Base-by-base conservation (phyloP, 352 stramenopile genomes). In the Pythium periplocum region DNA sequence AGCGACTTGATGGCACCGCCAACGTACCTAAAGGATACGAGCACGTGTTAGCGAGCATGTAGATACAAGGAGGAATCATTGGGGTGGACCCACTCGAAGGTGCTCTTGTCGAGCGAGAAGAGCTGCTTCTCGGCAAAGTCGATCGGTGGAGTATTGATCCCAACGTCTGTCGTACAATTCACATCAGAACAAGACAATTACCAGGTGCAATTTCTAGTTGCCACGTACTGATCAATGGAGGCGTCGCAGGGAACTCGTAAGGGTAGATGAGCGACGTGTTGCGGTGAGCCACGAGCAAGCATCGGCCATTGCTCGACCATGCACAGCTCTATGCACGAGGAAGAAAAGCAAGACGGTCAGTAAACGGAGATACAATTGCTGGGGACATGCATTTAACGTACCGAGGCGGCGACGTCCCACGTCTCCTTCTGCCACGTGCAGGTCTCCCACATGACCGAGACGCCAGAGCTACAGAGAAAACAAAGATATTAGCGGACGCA, bases 391-490 rank as follows among this genome's bases (percentile, higher is more conserved):
- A 11, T 0, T 43, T 35, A 2, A 52, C 75, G 30, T 78, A 90
- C 82, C 47, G 59, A 60, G 2, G 73, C 71, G 31, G 76, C 69
- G 7, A 92, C 51, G 35, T 92, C 77, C 82, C 82, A 92, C 6
- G 76, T 83, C 49, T 92, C 82, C 57, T 75, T 75, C 62, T 86
- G 81, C 82, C 82, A 92, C 37, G 79, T 88, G 39, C 83, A 47
- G 8, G 82, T 86, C 51, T 92, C 82, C 82, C 82, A 92, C 66
- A 90, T 84, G 17, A 91, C 52, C 11, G 76, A 89, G 26, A 83
- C 66, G 2, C 71, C 69, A 56, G 54, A 68, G 34, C 80, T 88
- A 53, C 2, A 35, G 36, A 41, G 37, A 53, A 30, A 51, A 40
- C 53, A 2, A 36, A 33, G 45, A 40, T 33, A 46, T 39, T n/a